Conservation (phyloP, 306 rosid species). For the Malus orientalis region DNA sequence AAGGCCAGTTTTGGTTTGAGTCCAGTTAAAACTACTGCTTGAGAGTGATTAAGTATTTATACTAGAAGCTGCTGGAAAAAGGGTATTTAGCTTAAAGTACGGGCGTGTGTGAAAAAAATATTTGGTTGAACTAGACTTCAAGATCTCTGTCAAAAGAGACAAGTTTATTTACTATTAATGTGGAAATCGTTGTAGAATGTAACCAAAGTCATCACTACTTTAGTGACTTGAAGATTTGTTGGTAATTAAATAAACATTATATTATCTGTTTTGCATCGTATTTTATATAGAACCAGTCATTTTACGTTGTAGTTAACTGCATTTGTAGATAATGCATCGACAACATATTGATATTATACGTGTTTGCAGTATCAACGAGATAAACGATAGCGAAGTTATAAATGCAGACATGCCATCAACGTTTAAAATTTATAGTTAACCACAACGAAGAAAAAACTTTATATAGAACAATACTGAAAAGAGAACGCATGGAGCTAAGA, state of each 20-base stretch:
- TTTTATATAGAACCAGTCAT: too few relatives aligned
- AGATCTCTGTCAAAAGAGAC: neutral
- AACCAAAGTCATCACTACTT: neutral
- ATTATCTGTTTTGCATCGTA: too few relatives aligned
- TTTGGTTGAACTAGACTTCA: neutral
- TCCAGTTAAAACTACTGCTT: constrained; percentile 60
- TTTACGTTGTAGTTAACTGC: too few relatives aligned
- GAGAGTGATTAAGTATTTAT: neutral
- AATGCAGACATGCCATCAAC: too few relatives aligned
- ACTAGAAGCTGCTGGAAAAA: neutral
- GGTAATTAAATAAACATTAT: neutral
- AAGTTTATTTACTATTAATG: constrained; percentile 4
- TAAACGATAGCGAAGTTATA: too few relatives aligned
- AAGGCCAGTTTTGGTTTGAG: constrained; percentile 33
- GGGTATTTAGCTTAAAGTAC: neutral
- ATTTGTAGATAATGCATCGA: too few relatives aligned
- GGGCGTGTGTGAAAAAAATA: neutral
- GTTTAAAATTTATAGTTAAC: neutral
- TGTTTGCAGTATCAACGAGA: too few relatives aligned
- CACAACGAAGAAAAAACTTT: neutral
- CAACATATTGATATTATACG: neutral
- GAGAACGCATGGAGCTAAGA: neutral
- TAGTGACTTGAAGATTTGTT: neutral
- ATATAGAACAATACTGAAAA: neutral
- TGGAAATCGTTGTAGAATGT: constrained; percentile 6